phyloP scores from a whole-genome alignment of 495 filamentous ascomycete genomes.

The Penicillium desertorum region DNA sequence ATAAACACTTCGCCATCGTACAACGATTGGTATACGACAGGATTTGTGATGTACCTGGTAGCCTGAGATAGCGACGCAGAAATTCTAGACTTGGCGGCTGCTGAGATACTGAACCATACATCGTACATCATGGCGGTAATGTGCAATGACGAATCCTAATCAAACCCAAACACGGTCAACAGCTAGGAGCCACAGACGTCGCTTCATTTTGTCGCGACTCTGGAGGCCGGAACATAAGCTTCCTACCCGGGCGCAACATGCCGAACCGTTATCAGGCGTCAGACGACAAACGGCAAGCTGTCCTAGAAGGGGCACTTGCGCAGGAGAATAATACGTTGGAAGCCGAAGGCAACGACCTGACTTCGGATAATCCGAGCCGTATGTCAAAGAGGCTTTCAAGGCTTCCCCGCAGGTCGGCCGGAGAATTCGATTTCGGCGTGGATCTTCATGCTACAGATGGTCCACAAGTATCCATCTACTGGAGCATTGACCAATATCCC shows the following conservation, averaged over 20 bases:
- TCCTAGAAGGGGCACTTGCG: slow-evolving; percentile 35
- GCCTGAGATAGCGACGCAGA: slow-evolving; percentile 32
- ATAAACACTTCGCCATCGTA: slow-evolving; percentile 34
- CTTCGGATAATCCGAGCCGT: slow-evolving; percentile 31
- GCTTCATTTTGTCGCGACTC: slow-evolving; percentile 33
- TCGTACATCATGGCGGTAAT: not conserved
- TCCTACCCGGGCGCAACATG: slow-evolving; percentile 33
- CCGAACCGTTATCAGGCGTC: slow-evolving; percentile 11
- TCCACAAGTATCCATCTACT: slow-evolving; percentile 34
- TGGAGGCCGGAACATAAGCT: slow-evolving; percentile 33
- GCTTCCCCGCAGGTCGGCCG: slow-evolving; percentile 31
- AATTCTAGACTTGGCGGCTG: slow-evolving; percentile 30
- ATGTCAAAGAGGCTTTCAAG: slow-evolving; percentile 37
- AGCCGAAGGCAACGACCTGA: slow-evolving; percentile 32
- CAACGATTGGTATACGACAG: slow-evolving; percentile 38
- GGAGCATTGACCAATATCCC: slow-evolving; percentile 46
- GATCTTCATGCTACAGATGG: slow-evolving; percentile 32
- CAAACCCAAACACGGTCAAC: slow-evolving; percentile 31
- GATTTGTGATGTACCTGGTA: slow-evolving; percentile 33
- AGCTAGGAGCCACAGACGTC: slow-evolving; percentile 34
- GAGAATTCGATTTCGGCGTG: slow-evolving; percentile 30
- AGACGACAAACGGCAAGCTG: too few relatives aligned
- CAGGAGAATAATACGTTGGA: slow-evolving; percentile 32
- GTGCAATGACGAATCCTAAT: not conserved
- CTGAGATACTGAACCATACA: slow-evolving; percentile 8